Conservation (phyloP, 1,284 basidiomycete species). For the Ustilago hordei region DNA sequence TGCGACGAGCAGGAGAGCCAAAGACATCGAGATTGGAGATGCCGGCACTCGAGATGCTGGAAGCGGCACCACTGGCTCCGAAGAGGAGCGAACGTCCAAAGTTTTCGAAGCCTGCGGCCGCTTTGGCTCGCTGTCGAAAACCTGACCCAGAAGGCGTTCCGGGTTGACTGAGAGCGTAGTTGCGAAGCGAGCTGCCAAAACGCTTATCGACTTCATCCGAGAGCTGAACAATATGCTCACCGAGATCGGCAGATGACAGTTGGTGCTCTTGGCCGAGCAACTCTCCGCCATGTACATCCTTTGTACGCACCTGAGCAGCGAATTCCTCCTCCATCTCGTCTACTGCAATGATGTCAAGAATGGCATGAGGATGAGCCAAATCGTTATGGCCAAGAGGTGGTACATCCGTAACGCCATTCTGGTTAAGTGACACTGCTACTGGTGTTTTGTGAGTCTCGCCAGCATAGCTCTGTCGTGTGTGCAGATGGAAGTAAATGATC, state of each 20-base stretch:
- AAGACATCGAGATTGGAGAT: conserved; percentile 55
- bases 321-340: conserved; percentile 55
- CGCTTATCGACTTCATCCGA: conserved; percentile 41
- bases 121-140: conserved; percentile 53
- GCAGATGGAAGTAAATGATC: conserved; percentile 61
- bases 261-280: conserved; percentile 28
- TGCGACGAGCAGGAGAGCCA: conserved; percentile 52
- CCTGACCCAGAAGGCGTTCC: conserved; percentile 37
- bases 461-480: conserved; percentile 39
- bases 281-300: conserved; percentile 25
- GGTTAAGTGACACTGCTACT: conserved; percentile 36
- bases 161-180: conserved; percentile 25
- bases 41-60: conserved; percentile 42
- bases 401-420: background rate
- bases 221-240: conserved; percentile 36
- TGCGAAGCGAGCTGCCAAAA: conserved; percentile 22
- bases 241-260: conserved; percentile 37
- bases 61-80: conserved; percentile 34
- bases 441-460: conserved; percentile 36
- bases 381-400: conserved; percentile 36
- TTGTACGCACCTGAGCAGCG: conserved; percentile 39
- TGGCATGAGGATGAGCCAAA: conserved; percentile 43
- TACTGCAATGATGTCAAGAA: conserved; percentile 46
- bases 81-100: conserved; percentile 58
- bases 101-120: conserved; percentile 56